Base-by-base conservation (phyloP, 495 filamentous ascomycete species). In the Penicillium paxilli region DNA sequence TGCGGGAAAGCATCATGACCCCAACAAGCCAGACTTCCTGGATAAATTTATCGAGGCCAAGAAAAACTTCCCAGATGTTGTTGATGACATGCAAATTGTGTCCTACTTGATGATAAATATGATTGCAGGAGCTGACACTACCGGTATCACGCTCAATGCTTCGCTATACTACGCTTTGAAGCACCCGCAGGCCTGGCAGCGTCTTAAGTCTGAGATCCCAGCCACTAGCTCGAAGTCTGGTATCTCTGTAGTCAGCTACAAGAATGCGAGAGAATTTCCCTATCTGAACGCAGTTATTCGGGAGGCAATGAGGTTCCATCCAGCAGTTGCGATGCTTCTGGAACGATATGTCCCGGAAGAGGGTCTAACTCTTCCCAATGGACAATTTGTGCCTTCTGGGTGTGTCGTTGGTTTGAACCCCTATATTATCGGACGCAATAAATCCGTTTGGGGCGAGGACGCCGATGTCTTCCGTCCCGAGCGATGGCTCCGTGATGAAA, bases 231-330 rank as follows among this genome's bases (percentile, higher is more conserved):
- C 65, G 54, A 51, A 28, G 3, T 47, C 56, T n/a, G n/a, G n/a
- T n/a, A 5, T 50, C 28, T 10, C 7, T 32, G 5, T 23, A 47
- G 9, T 49, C 80, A 11, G 57, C 68, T 81, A 74, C 71, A 70
- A 69, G 41, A 67, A 78, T 45, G 58, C 78, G 5, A 75, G 76
- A 51, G 63, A 64, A 20, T 69, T 84, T 25, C 71, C 76, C 0
- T 87, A 85, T 65, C 65, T 87, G 35, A 72, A 80, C 51, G 84
- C 82, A 0, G 83, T 82, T 47, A 73, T 87, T 40, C 84, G 83
- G 51, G 85, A 87, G 60, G 73, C 79, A 11, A 80, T 86, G 74
- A 75, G 84, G 35, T 62, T 81, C 16, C 75, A 83, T 4, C 83
- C 84, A 1, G 76, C 82, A 2, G 79, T 82, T 14, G 75, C 77